Base-by-base conservation (phyloP, 2,329 filamentous ascomycete species). In the Monosporascus sp. region DNA sequence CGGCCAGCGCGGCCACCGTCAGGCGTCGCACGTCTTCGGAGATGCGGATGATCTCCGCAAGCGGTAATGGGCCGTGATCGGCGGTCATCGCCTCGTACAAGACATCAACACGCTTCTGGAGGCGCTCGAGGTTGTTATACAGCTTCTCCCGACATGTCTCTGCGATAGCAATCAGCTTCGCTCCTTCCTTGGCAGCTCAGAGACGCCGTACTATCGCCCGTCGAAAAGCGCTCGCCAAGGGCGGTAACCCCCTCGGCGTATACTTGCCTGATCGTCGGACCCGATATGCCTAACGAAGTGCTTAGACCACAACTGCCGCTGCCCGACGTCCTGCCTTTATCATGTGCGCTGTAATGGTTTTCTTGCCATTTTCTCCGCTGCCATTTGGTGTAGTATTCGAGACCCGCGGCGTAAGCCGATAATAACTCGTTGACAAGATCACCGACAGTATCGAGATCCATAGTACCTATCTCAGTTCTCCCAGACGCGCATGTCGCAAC, bases 351-450 rank as follows among this genome's bases (percentile, higher is more conserved):
- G 52, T 74, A 73, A 52, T 69, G 66, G 53, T 73, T 72, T 31
- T 61, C 49, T 41, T 55, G 55, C 51, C 67, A 64, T 35, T 68
- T 63, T 20, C 62, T 63, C 51, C 60, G 60, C 52, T 68, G 68
- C 72, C 72, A 75, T 18, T 55, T 60, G 2, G 62, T 56, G 62
- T 74, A 72, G 54, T 64, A 65, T 31, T 65, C 60, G 3, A 69
- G 58, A 11, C 61, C 67, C 18, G 55, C 56, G 22, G 63, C 62
- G 51, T 70, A 71, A 8, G 65, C 63, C 18, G 63, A 58, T 15
- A 62, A 52, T 7, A 72, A 58, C 45, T 65, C 67, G 43, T 61
- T 58, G 37, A 71, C 63, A 24, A 67, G 58, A 45, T 52, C 58
- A 56, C 57, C 58, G 27, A 68, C 65, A 6, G 65, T 65, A 47